phyloP scores from a whole-genome alignment of 1,284 basidiomycete genomes.

The Trichosporon inkin region DNA sequence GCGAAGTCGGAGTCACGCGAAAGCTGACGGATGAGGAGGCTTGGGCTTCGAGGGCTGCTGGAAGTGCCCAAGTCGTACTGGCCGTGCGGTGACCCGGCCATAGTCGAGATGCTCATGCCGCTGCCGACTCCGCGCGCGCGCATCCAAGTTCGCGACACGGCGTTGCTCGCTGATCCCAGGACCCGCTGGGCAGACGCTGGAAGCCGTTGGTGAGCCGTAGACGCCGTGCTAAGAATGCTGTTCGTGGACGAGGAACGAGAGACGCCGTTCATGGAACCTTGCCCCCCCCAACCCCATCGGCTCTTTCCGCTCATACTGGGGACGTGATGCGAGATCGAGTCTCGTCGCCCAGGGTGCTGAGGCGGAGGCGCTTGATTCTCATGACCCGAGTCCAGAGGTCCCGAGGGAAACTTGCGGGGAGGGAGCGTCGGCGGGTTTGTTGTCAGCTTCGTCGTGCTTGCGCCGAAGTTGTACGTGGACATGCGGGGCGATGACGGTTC shows the following conservation, averaged over 20 bases:
- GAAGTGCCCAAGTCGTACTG: constrained; percentile 11
- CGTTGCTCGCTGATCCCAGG: constrained; percentile 40
- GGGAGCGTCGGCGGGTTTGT: constrained; percentile 36
- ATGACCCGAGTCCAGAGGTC: constrained; percentile 29
- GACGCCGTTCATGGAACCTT: constrained; percentile 17
- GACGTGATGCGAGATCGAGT: constrained; percentile 32
- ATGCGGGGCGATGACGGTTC: constrained; percentile 27
- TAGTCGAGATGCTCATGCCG: constrained; percentile 37
- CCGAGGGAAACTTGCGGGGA: constrained; percentile 27
- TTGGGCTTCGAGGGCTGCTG: constrained; percentile 14
- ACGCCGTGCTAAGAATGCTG: constrained; percentile 28
- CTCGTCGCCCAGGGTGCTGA: constrained; percentile 29
- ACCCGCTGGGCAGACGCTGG: constrained; percentile 39
- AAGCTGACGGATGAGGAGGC: constrained; percentile 21
- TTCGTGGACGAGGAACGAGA: constrained; percentile 37
- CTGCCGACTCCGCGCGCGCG: constrained; percentile 42
- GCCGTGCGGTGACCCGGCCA: constrained; percentile 1
- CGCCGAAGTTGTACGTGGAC: not conserved
- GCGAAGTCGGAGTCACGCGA: constrained; percentile 23
- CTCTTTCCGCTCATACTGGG: constrained; percentile 36
- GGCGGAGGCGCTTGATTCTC: constrained; percentile 20
- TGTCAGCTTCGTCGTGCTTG: not conserved
- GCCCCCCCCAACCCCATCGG: constrained; percentile 25
- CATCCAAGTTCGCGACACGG: constrained; percentile 43
- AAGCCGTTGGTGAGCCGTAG: constrained; percentile 28